Evolutionary conservation across 495 filamentous ascomycete species (phyloP), one percentile per base, ranked within the genome.

Genomic region (Neurospora terricola): DNA sequence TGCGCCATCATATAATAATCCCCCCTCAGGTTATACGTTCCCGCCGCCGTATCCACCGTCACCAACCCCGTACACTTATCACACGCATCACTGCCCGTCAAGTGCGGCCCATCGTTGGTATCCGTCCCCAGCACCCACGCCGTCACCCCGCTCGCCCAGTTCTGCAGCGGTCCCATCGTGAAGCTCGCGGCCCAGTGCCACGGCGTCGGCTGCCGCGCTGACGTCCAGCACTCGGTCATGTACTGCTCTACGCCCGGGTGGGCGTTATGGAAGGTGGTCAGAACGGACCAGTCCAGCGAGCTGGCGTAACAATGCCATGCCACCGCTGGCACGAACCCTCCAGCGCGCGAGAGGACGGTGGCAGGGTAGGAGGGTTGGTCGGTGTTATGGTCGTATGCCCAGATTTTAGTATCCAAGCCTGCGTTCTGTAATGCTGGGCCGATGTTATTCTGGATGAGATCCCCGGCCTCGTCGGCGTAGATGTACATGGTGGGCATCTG

Each of bases 211-310:
- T 75, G 72, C 7, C 54, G 4, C 1, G 82, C 80, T 0, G 82
- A 81, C 2, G 83, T 87, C 84, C 86, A 88, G 76, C 87, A 89
- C 77, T 89, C 87, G 18, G 87, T 88, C 87, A 89, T 89, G 76
- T 86, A 88, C 77, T 88, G 87, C 9, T 79, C 80, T 5, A 81
- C 80, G 37, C 72, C 71, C 0, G 86, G 85, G 74, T 86, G 86
- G 0, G 74, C 74, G 71, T 84, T 76, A 72, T 87, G 82, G 74
- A 88, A 88, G 38, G 81, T 71, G 21, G 80, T 84, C 43, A 89
- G 75, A 7, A 87, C 86, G 10, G 78, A 80, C 86, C 87, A 89
- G 77, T 87, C 78, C 5, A 84, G 75, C 36, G 79, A 75, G 40
- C 73, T 76, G 14, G 83, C 84, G 74, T 89, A 88, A 78, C 87